Evolutionary conservation across 352 stramenopile species (phyloP).

Genomic region (Globisporangium carolinianum): DNA sequence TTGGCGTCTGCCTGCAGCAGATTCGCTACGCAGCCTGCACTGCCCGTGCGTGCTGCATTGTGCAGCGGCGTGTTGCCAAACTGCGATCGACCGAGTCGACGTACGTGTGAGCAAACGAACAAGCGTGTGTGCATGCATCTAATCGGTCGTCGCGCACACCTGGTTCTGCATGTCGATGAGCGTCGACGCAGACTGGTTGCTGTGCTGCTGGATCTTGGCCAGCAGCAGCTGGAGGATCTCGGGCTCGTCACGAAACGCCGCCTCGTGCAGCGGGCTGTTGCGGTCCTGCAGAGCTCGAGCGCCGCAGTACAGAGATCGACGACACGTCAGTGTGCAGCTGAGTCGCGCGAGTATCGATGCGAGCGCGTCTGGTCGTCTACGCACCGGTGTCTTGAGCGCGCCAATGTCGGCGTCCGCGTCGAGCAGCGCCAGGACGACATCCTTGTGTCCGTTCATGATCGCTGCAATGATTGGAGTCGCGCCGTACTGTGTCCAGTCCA

Average conservation of each 20-base stretch:
- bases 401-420: conserved; percentile 52
- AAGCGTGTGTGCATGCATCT: neutral
- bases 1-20: conserved; percentile 47
- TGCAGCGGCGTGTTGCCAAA: conserved; percentile 79
- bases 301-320: no score
- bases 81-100: conserved; percentile 16
- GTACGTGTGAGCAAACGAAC: neutral
- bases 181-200: conserved; percentile 20
- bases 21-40: conserved; percentile 31
- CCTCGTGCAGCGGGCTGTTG: conserved; percentile 73
- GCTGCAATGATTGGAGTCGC: conserved; percentile 62
- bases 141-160: conserved; percentile 10
- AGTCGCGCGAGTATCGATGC: no score
- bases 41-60: conserved; percentile 57
- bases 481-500: conserved; percentile 28
- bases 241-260: conserved; percentile 40
- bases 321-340: no score
- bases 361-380: neutral
- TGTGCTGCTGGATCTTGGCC: conserved; percentile 38
- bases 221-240: conserved; percentile 49
- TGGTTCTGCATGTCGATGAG: conserved; percentile 62
- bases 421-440: conserved; percentile 49
- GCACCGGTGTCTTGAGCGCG: conserved; percentile 61
- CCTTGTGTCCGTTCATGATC: conserved; percentile 51
- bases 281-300: conserved; percentile 34